Evolutionary conservation across 768 basidiomycete species (phyloP).

Genomic region (Steccherinum ochraceum): DNA sequence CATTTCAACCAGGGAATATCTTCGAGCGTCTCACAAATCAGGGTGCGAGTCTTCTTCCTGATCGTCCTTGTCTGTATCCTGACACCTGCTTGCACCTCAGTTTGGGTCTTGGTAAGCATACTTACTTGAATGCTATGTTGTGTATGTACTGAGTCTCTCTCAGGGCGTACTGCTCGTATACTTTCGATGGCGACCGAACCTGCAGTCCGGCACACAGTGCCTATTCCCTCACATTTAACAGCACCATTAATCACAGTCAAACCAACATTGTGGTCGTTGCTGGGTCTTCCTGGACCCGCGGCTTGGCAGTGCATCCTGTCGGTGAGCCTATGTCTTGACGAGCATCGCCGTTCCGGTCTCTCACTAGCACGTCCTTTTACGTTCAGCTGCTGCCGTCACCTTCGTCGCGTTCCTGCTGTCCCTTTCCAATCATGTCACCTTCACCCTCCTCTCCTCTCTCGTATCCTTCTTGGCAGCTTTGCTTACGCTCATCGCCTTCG

Average conservation of each 20-base stretch:
- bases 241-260: constrained; percentile 25
- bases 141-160: too few relatives aligned
- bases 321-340: constrained; percentile 47
- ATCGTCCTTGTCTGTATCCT: too few relatives aligned
- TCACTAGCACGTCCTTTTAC: too few relatives aligned
- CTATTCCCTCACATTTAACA: constrained; percentile 42
- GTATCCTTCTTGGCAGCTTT: constrained; percentile 62
- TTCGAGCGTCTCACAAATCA: constrained; percentile 13
- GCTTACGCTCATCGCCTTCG: constrained; percentile 66
- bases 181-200: constrained; percentile 36
- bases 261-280: constrained; percentile 35
- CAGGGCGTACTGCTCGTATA: constrained; percentile 58
- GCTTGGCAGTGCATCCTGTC: constrained; percentile 69
- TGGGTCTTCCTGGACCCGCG: constrained; percentile 60
- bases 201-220: constrained; percentile 48
- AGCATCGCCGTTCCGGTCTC: too few relatives aligned
- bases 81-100: too few relatives aligned
- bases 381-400: constrained; percentile 43
- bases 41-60: too few relatives aligned
- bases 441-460: constrained; percentile 38
- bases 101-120: too few relatives aligned
- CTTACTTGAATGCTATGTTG: too few relatives aligned
- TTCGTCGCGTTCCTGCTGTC: constrained; percentile 60
- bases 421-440: constrained; percentile 48
- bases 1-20: constrained; percentile 35